Conservation (phyloP, 2,329 filamentous ascomycete species). For the Cordyceps javanica region DNA sequence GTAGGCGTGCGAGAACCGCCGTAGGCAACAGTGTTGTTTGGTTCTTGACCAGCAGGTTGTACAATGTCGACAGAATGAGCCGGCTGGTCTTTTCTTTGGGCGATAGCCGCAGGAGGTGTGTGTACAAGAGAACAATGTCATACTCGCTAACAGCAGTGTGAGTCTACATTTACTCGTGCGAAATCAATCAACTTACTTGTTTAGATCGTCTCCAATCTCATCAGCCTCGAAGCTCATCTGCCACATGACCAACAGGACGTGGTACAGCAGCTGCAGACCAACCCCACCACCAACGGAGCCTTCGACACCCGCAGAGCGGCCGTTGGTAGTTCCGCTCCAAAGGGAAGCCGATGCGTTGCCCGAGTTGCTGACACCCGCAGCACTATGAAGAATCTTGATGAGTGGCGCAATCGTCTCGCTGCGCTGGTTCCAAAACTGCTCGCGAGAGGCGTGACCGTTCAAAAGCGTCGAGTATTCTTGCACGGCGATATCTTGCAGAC, state of each 20-base stretch:
- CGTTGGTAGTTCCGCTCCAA: slow-evolving; percentile 50
- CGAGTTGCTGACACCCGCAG: slow-evolving; percentile 65
- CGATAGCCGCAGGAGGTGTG: slow-evolving; percentile 83
- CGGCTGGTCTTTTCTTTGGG: slow-evolving; percentile 98
- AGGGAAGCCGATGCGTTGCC: slow-evolving; percentile 53
- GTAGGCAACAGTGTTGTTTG: slow-evolving; percentile 70
- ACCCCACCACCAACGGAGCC: slow-evolving; percentile 70
- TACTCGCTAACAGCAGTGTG: slow-evolving; percentile 61
- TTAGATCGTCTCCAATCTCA: slow-evolving; percentile 64
- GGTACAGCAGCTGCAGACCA: slow-evolving; percentile 86
- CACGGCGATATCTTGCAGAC: slow-evolving; percentile 91
- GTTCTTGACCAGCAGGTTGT: slow-evolving; percentile 72
- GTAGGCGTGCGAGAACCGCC: slow-evolving; percentile 80
- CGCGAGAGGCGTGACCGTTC: slow-evolving; percentile 64
- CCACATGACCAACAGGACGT: slow-evolving; percentile 90
- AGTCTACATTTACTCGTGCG: slow-evolving; percentile 11
- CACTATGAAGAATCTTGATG: slow-evolving; percentile 73
- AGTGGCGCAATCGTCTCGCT: slow-evolving; percentile 79
- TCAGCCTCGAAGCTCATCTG: slow-evolving; percentile 93
- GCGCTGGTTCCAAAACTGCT: slow-evolving; percentile 86
- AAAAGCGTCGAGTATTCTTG: slow-evolving; percentile 84
- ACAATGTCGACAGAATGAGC: slow-evolving; percentile 79
- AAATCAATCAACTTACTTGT: slow-evolving; percentile 63
- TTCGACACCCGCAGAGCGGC: slow-evolving; percentile 57
- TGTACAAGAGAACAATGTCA: slow-evolving; percentile 85